Evolutionary conservation across 2,329 filamentous ascomycete species (phyloP), one percentile per base, ranked within the genome.

Genomic region (Venturia effusa): DNA sequence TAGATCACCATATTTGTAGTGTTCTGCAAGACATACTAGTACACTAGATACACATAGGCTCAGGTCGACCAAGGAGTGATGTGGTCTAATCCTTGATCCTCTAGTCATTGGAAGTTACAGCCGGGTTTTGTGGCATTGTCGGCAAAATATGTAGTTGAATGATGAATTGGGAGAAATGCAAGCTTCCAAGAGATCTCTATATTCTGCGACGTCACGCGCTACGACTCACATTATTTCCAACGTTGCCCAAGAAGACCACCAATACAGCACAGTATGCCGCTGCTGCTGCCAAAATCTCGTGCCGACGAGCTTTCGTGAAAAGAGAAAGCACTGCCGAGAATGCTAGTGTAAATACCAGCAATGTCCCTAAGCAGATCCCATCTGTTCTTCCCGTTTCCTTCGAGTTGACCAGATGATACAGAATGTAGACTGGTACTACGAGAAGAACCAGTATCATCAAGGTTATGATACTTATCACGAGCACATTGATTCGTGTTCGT

Each of bases 231-330:
- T 59, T 64, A 22, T 19, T 40, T 17, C 62, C 40, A 43, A 66
- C 62, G 10, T 67, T 67, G 17, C 66, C 66, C 1, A 67, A 40
- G 24, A 66, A 68, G 4, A 68, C 67, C 1, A 68, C 66, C 15
- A 68, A 51, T 1, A 68, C 67, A 15, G 67, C 67, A 41, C 66
- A 68, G 41, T 68, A 71, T 66, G 66, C 70, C 43, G 70, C 70
- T 27, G 69, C 69, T 10, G 70, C 69, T 24, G 64, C 70, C 8
- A 72, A 61, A 8, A 70, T 67, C 64, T 72, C 70, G 61, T 72
- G 69, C 40, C 70, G 61, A 40, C 64, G 65, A 1, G 70, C 70
- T 11, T 66, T 59, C 1, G 70, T 71, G 62, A 71, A 71, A 3
- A 71, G 60, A 4, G 65, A 68, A 1, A 72, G 45, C 1, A 68